Conservation (phyloP, 768 basidiomycete genomes). For the Pleurotus tuber-regium region DNA sequence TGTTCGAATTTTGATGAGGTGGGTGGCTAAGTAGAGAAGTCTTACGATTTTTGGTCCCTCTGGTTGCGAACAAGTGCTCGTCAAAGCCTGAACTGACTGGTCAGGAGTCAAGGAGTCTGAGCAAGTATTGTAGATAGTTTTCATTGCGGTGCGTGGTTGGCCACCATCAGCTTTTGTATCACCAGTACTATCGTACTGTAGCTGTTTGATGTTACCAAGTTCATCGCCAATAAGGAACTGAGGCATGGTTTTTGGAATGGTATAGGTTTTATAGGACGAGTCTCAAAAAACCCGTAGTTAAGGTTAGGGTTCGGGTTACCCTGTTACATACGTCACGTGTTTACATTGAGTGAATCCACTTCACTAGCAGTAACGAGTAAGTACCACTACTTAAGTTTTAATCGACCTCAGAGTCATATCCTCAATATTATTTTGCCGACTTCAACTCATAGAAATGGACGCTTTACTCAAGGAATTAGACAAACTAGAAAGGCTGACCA, state of each 20-base stretch:
- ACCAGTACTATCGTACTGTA: constrained; percentile 37
- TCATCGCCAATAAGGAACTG: constrained; percentile 78
- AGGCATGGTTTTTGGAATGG: constrained; percentile 42
- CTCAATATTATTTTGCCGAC: constrained; percentile 11
- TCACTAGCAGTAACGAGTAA: neutral
- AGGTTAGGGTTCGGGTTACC: no score
- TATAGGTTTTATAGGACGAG: no score
- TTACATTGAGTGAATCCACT: no score
- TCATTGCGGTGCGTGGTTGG: constrained; percentile 32
- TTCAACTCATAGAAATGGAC: constrained; percentile 48
- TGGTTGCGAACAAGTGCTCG: constrained; percentile 20
- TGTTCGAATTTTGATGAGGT: constrained; percentile 13
- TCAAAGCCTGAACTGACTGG: constrained; percentile 32
- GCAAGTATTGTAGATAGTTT: constrained; percentile 24
- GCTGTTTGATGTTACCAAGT: constrained; percentile 69
- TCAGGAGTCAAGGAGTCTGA: constrained; percentile 28
- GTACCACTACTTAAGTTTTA: neutral
- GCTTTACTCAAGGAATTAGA: constrained; percentile 73
- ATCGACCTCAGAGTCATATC: no score
- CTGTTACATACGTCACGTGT: constrained; percentile 15
- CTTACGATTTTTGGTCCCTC: constrained; percentile 38
- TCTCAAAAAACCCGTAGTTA: no score
- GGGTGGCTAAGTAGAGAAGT: no score
- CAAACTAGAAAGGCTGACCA: constrained; percentile 67
- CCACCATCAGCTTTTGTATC: constrained; percentile 21